phyloP scores from a whole-genome alignment of 805 yeast genomes.

The Candida namnaoensis region DNA sequence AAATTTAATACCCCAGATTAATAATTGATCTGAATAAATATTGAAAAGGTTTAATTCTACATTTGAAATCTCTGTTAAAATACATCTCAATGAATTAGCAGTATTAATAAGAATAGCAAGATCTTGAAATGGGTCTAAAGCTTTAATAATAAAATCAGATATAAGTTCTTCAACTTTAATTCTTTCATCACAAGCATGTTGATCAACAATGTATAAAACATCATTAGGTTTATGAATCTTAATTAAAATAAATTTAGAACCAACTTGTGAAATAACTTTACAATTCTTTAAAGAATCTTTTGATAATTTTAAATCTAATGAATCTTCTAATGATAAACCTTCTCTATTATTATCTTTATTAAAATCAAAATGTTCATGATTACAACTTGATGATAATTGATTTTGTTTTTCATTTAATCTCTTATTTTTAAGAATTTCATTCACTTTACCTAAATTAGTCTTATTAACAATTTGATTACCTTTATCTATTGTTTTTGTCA shows the following conservation, averaged over 20 bases:
- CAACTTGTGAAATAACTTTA: slow-evolving; percentile 48
- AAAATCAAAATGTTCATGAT: no score
- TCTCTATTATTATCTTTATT: no score
- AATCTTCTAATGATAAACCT: no score
- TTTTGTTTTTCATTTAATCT: no score
- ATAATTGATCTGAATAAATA: slow-evolving; percentile 20
- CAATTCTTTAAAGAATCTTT: slow-evolving; percentile 15
- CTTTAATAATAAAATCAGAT: slow-evolving; percentile 24
- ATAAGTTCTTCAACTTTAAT: slow-evolving; percentile 46
- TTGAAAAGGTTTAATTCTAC: slow-evolving; percentile 25
- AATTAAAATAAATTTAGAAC: slow-evolving; percentile 52
- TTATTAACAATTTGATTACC: no score
- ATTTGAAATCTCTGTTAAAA: slow-evolving; percentile 8
- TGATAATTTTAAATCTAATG: slow-evolving; percentile 3
- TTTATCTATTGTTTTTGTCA: no score
- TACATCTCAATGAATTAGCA: slow-evolving; percentile 1
- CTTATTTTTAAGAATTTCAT: no score
- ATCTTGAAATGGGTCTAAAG: slow-evolving; percentile 13
- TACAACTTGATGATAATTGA: no score
- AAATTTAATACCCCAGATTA: slow-evolving; percentile 36
- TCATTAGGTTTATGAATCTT: slow-evolving; percentile 9
- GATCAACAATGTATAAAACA: slow-evolving; percentile 48
- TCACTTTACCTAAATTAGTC: no score
- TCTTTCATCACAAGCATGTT: slow-evolving; percentile 83
- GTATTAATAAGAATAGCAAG: slow-evolving; percentile 7